Evolutionary conservation across 2,329 filamentous ascomycete genomes (phyloP).

Genomic region (Penicillium brasilianum): DNA sequence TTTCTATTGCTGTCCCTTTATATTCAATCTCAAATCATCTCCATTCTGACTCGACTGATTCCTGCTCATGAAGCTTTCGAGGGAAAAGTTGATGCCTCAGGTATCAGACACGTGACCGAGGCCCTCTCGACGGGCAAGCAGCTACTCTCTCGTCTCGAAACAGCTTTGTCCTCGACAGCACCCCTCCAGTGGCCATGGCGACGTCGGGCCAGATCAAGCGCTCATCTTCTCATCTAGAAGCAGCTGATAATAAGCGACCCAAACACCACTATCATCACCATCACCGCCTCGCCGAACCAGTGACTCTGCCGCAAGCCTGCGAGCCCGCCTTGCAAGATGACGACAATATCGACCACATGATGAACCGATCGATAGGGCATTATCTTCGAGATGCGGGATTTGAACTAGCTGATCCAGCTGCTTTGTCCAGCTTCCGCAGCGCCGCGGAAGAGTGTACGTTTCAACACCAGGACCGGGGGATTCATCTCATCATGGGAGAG

Average conservation of each 20-base stretch:
- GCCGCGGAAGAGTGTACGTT: conserved; percentile 64
- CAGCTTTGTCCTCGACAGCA: conserved; percentile 10
- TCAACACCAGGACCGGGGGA: neutral
- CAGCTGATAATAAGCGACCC: conserved; percentile 37
- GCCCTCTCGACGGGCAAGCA: conserved; percentile 11
- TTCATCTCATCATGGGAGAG: neutral
- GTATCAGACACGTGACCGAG: conserved; percentile 33
- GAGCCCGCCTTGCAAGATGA: conserved; percentile 57
- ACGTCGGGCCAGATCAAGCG: conserved; percentile 41
- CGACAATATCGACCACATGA: conserved; percentile 58
- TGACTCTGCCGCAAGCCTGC: conserved; percentile 30
- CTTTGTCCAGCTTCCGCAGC: conserved; percentile 61
- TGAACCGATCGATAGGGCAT: conserved; percentile 61
- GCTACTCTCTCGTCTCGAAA: conserved; percentile 18
- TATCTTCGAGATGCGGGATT: conserved; percentile 60
- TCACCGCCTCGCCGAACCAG: conserved; percentile 46
- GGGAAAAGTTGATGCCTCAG: conserved; percentile 19
- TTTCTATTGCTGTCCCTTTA: neutral
- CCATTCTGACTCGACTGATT: neutral
- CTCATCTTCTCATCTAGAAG: conserved; percentile 34
- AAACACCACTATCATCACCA: conserved; percentile 50
- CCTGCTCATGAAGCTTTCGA: no score
- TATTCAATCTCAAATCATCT: neutral
- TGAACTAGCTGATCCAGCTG: conserved; percentile 59
- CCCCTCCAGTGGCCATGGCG: conserved; percentile 36